phyloP scores from a whole-genome alignment of 2,329 filamentous ascomycete genomes.

The Fusarium duplospermum region DNA sequence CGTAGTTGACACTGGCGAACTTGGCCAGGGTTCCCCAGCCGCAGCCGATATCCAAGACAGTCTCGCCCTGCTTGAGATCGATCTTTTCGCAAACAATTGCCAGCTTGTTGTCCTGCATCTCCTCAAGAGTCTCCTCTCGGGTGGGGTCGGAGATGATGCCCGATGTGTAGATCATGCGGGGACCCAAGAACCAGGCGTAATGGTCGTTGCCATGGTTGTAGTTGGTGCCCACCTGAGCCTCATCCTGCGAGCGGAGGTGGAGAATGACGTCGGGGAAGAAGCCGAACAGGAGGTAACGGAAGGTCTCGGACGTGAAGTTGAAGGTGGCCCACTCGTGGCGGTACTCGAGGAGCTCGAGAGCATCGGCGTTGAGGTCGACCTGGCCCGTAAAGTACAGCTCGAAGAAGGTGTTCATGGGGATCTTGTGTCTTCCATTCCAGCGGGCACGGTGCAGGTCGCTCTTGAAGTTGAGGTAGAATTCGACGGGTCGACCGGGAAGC shows the following conservation, averaged over 20 bases:
- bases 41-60: slow-evolving; percentile 90
- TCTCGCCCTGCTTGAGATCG: slow-evolving; percentile 80
- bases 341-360: slow-evolving; percentile 86
- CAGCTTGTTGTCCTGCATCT: slow-evolving; percentile 97
- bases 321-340: slow-evolving; percentile 96
- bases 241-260: slow-evolving; percentile 90
- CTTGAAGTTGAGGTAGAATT: slow-evolving; percentile 88
- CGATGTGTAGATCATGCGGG: slow-evolving; percentile 97
- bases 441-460: slow-evolving; percentile 63
- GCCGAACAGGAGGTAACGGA: slow-evolving; percentile 84
- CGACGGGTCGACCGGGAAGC: slow-evolving; percentile 84
- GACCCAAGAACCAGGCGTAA: slow-evolving; percentile 95
- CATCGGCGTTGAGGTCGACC: slow-evolving; percentile 92
- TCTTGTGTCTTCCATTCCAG: slow-evolving; percentile 80
- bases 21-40: slow-evolving; percentile 95
- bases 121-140: slow-evolving; percentile 88
- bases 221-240: slow-evolving; percentile 94
- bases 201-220: slow-evolving; percentile 97
- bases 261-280: slow-evolving; percentile 89
- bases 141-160: slow-evolving; percentile 88
- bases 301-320: slow-evolving; percentile 83
- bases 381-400: slow-evolving; percentile 95
- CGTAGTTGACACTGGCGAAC: slow-evolving; percentile 90
- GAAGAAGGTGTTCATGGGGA: slow-evolving; percentile 89
- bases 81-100: slow-evolving; percentile 95